Base-by-base conservation (phyloP, 31 red algal genomes). In the Odonthalia washingtoniensis region DNA sequence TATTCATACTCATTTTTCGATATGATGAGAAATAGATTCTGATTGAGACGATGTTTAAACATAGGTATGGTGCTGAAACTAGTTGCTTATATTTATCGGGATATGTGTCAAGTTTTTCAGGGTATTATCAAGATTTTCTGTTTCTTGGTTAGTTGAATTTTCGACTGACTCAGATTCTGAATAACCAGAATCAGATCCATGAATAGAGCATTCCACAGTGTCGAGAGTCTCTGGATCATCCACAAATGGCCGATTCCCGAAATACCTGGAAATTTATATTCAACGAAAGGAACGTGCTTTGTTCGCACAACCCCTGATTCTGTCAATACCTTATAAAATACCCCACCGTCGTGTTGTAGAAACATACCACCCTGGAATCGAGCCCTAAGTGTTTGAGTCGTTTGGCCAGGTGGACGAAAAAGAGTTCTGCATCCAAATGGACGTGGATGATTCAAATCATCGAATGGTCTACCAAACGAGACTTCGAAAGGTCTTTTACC, bases 401-500 rank as follows among this genome's bases (percentile, higher is more conserved):
- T 6, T 1, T 9, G n/a, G 33, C 38, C 35, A 5, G 32, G 21
- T 1, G 40, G 52, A 3, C 43, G 53, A 0, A 65, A 57, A n/a
- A 77, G 21, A 0, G 61, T 52, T 28, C 84, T 70, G 40, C 84
- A 87, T 17, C 84, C 84, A 66, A 77, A 87, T 5, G 53, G 0
- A 30, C 2, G 70, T 2, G 67, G 28, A 39, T 87, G 53, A 21
- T 65, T 40, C 3, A 61, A 24, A 17, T 68, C 28, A 1, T 4
- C 2, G 5, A 72, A 35, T 2, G 17, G 26, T 37, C 45, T 0
- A 5, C 49, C 45, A 0, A 87, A 46, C 14, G 68, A 39, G 4
- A 17, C 5, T 21, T 62, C 36, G 61, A 77, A 35, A 3, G 84
- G 60, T 4, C 40, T 42, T 39, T 31, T 34, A 5, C 38, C 39